A percentile compares a stretch with the other conserved stretches of the same genome.
Evolutionary conservation across 345 rosid genomes (phyloP).

Genomic region (Litchi chinensis): DNA sequence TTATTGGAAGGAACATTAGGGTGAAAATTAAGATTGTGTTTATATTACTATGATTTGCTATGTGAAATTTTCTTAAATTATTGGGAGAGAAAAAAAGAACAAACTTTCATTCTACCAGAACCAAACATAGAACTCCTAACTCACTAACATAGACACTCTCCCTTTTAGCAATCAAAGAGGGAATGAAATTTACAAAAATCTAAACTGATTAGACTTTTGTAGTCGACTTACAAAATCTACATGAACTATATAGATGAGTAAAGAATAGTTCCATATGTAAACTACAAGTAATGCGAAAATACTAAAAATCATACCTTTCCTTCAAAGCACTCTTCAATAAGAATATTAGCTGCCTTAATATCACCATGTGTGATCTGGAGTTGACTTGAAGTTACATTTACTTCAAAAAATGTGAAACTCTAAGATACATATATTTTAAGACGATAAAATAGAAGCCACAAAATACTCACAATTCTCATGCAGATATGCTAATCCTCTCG

Average conservation of each 20-base stretch:
- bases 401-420: constrained; percentile 14
- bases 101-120: too few relatives aligned
- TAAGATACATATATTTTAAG: not conserved
- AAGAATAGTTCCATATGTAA: not conserved
- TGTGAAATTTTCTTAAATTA: too few relatives aligned
- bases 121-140: too few relatives aligned
- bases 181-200: too few relatives aligned
- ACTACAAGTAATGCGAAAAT: not conserved
- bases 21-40: not conserved
- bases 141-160: too few relatives aligned
- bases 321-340: constrained; percentile 69
- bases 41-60: too few relatives aligned
- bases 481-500: constrained; percentile 83
- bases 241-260: not conserved
- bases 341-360: constrained; percentile 84
- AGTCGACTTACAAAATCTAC: too few relatives aligned
- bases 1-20: not conserved
- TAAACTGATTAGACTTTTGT: too few relatives aligned
- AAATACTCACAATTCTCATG: constrained; percentile 80
- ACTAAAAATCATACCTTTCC: constrained; percentile 52
- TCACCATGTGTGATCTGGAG: constrained; percentile 90
- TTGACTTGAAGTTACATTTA: constrained; percentile 49
- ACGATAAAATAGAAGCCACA: constrained; percentile 1
- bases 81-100: too few relatives aligned
- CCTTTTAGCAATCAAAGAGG: too few relatives aligned